These are phyloP conservation scores for Lentinula sp. DNA, from an alignment of 768 basidiomycete genomes.

Conservation along the genomic window DNA sequence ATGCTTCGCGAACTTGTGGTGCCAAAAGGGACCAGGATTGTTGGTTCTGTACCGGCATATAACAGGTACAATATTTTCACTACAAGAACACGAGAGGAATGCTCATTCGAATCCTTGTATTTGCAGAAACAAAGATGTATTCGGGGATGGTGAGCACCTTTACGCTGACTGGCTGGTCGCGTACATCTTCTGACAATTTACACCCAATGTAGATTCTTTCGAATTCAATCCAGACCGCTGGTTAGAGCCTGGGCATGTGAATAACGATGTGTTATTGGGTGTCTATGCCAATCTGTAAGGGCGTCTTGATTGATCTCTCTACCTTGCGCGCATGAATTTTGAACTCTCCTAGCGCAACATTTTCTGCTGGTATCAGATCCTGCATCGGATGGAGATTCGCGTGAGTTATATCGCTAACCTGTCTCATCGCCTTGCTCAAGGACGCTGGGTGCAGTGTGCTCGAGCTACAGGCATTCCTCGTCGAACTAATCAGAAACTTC, in stretches of 20 bases:
- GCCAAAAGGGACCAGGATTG: constrained; percentile 26
- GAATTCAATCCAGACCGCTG: constrained; percentile 36
- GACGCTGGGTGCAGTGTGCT: constrained; percentile 21
- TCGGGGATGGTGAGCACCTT: constrained; percentile 21
- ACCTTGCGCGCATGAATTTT: not conserved
- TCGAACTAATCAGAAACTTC: constrained; percentile 47
- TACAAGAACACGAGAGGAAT: constrained; percentile 14
- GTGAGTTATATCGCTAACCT: constrained; percentile 7
- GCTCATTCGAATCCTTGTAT: not conserved
- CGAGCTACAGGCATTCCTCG: constrained; percentile 56
- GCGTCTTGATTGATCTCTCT: not conserved
- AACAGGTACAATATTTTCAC: constrained; percentile 19
- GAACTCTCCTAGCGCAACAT: constrained; percentile 15
- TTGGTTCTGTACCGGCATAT: constrained; percentile 28
- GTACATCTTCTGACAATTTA: too few relatives aligned
- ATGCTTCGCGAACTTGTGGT: constrained; percentile 24
- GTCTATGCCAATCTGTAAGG: constrained; percentile 28
- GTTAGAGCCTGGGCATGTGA: constrained; percentile 18
- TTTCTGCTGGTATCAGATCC: constrained; percentile 17
- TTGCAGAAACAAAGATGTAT: constrained; percentile 24
- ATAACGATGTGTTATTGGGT: constrained; percentile 21
- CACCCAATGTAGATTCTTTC: constrained; percentile 21
- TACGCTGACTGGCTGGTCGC: not conserved
- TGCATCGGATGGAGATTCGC: constrained; percentile 25
- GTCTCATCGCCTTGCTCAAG: not conserved